phyloP scores from a whole-genome alignment of 208 protist genomes.

The Spongospora subterranea region DNA sequence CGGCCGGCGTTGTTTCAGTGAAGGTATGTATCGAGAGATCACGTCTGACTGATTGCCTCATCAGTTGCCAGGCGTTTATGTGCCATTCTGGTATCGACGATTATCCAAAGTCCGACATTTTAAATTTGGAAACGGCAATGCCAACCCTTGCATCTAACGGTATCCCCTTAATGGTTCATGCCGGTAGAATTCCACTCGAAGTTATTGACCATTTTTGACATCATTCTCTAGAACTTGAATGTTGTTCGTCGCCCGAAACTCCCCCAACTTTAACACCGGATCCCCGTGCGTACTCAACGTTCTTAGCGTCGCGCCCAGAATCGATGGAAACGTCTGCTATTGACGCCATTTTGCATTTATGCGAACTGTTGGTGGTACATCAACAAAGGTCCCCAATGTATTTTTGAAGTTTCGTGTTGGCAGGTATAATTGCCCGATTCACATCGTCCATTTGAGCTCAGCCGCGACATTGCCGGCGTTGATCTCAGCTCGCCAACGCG shows the following conservation, averaged over 20 bases:
- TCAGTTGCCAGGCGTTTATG: constrained; percentile 21
- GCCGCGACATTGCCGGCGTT: not conserved
- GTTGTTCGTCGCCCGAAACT: not conserved
- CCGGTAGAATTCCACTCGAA: not conserved
- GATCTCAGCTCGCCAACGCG: not conserved
- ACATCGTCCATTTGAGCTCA: constrained; percentile 42
- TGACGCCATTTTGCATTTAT: not conserved
- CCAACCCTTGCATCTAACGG: not conserved
- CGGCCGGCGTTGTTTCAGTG: constrained; percentile 1
- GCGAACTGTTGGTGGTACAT: not conserved
- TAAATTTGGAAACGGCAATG: constrained; percentile 1
- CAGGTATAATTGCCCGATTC: constrained; percentile 4
- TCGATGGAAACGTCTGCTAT: not conserved
- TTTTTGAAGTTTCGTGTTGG: not conserved
- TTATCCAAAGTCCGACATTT: not conserved
- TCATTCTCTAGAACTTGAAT: not conserved
- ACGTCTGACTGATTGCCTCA: no score
- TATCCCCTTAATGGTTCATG: constrained; percentile 41
- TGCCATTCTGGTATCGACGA: constrained; percentile 53
- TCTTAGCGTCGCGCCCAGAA: constrained; percentile 14
- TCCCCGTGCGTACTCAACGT: not conserved
- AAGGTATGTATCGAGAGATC: not conserved
- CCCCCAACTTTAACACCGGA: not conserved
- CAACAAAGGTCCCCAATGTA: not conserved
- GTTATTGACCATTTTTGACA: not conserved